Evolutionary conservation across 345 rosid species (phyloP), one percentile per base, ranked within the genome.

Genomic region (Bruguiera gymnorhiza): DNA sequence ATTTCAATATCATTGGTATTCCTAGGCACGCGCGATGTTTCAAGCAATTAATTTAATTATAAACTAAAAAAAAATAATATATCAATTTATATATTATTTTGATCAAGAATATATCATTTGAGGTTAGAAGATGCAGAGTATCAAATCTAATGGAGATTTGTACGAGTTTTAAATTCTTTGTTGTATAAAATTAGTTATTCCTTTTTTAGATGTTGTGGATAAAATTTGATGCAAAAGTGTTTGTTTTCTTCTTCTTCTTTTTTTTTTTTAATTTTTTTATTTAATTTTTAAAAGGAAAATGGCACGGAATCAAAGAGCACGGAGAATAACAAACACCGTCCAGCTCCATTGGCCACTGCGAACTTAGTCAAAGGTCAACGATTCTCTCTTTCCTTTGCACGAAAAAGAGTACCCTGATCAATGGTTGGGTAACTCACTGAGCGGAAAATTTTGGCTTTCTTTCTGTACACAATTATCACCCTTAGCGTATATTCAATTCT

Each of bases 391-490:
- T 19, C 29, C 66, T 19, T 65, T 52, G 66, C 50, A 60, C 76
- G 73, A 76, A 82, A 82, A 78, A 73, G 76, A 64, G 68, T 75
- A 73, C 39, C 85, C 76, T 73, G 70, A 73, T 70, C 82, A 54
- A 73, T 69, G 71, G 56, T 60, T 81, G 72, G 50, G 50, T 43
- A 15, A 15, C 56, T 74, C 74, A 67, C 78, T 58, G 30, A 27
- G 48, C 48, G 13, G 8, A 26, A 24, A 15, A 8, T 29, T 68
- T 27, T 60, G 27, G 39, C 16, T 26, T 31, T 55, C 18, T 11
- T 54, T 21, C 29, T 24, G 15, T 26, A 56, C 69, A 43, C 32
- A 30, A 4, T 51, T 24, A 62, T 53, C 27, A 16, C 30, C 54
- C 52, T 63, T 61, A 30, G 56, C 32, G 37, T 71, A 20, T 63